Conservation (phyloP, 2,329 filamentous ascomycete genomes). For the Tolypocladium inflatum region DNA sequence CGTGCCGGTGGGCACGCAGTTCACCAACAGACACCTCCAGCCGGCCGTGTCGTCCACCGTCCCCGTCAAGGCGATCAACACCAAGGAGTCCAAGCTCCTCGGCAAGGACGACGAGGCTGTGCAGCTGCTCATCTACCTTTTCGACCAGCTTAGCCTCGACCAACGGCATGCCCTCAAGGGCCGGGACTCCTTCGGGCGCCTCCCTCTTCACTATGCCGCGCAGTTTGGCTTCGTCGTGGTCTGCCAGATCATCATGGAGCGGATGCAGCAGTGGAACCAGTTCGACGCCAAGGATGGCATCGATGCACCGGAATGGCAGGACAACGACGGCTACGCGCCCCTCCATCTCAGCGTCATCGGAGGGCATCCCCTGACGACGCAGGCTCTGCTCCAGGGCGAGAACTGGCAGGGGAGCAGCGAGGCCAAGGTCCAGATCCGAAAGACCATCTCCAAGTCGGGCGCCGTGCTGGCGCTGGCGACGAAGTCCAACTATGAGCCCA, state of each 20-base stretch:
- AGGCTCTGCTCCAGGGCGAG: conserved; percentile 70
- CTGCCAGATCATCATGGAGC: conserved; percentile 76
- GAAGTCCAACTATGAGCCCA: conserved; percentile 75
- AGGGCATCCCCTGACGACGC: conserved; percentile 79
- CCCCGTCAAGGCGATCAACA: conserved; percentile 49
- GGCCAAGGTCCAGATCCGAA: conserved; percentile 54
- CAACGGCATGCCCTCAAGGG: conserved; percentile 61
- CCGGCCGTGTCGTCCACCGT: conserved; percentile 62
- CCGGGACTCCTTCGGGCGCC: conserved; percentile 69
- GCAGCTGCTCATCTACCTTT: conserved; percentile 49
- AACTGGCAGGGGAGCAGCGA: conserved; percentile 59
- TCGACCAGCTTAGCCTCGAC: conserved; percentile 57
- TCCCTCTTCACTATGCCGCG: conserved; percentile 86
- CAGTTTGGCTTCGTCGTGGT: conserved; percentile 92
- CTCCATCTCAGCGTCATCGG: conserved; percentile 88
- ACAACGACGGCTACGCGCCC: conserved; percentile 82
- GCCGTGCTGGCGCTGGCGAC: conserved; percentile 82
- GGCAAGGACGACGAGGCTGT: conserved; percentile 67
- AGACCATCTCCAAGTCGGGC: conserved; percentile 69
- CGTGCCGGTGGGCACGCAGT: conserved; percentile 38
- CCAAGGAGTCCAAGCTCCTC: conserved; percentile 58
- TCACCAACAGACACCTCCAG: conserved; percentile 66
- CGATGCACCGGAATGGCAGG: conserved; percentile 82
- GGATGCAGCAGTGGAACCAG: conserved; percentile 82
- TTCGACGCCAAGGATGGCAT: conserved; percentile 81